phyloP scores from a whole-genome alignment of 768 basidiomycete genomes.

The Strobilomyces echinocephalus region DNA sequence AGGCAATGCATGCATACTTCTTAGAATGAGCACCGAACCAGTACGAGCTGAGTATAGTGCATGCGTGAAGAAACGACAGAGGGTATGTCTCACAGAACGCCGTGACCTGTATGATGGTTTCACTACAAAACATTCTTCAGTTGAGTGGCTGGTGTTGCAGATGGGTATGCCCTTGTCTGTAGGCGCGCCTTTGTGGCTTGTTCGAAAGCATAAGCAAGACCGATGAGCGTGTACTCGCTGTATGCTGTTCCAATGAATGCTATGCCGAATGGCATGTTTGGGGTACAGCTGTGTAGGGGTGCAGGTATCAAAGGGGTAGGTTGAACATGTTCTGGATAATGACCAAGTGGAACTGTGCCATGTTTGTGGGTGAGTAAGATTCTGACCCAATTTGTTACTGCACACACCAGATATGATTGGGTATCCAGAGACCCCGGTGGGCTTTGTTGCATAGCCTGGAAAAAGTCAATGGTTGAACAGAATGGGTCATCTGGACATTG shows the following conservation, averaged over 20 bases:
- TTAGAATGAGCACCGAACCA: background rate
- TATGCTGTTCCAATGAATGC: constrained; percentile 61
- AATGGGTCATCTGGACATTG: background rate
- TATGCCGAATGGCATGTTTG: constrained; percentile 58
- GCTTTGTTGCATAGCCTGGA: constrained; percentile 27
- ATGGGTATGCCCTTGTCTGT: constrained; percentile 43
- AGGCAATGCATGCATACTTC: constrained; percentile 6
- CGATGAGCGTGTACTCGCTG: constrained; percentile 53
- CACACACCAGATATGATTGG: constrained; percentile 57
- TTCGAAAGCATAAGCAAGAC: constrained; percentile 61
- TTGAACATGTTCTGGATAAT: constrained; percentile 44
- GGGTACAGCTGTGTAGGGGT: constrained; percentile 29
- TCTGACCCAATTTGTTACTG: background rate
- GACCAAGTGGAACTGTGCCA: constrained; percentile 50
- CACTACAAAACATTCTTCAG: constrained; percentile 31
- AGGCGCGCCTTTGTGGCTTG: constrained; percentile 55
- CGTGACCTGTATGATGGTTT: constrained; percentile 3
- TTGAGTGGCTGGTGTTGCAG: constrained; percentile 54
- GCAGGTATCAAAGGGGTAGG: constrained; percentile 40
- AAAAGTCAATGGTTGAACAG: background rate
- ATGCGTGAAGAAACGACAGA: background rate
- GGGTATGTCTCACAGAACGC: constrained; percentile 4
- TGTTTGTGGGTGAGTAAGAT: constrained; percentile 3
- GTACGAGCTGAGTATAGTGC: background rate
- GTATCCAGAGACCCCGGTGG: constrained; percentile 56